These are phyloP conservation scores for Boletus vermiculosoides DNA, from an alignment of 768 basidiomycete genomes.

Conservation along the genomic window DNA sequence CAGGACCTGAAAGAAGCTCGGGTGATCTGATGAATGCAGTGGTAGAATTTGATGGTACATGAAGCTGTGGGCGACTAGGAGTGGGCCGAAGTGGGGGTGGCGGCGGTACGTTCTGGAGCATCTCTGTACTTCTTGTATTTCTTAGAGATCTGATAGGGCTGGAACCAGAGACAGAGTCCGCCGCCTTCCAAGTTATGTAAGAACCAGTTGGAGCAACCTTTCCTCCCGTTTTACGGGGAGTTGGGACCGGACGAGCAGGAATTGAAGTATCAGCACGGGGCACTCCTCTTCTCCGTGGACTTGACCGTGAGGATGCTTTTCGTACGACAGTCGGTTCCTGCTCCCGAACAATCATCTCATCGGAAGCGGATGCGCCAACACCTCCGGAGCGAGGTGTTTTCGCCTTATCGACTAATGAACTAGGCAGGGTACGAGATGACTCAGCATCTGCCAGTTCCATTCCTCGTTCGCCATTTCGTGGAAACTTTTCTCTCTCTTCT, in stretches of 20 bases:
- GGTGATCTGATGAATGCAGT: slow-evolving; percentile 13
- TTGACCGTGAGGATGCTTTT: slow-evolving; percentile 17
- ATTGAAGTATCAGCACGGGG: slow-evolving; percentile 23
- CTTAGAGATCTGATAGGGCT: slow-evolving; percentile 32
- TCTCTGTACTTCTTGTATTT: slow-evolving; percentile 31
- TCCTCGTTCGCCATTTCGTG: slow-evolving; percentile 26
- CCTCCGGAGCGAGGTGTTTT: slow-evolving; percentile 15
- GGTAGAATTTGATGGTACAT: slow-evolving; percentile 19
- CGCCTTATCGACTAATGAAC: slow-evolving; percentile 17
- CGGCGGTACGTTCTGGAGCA: slow-evolving; percentile 22
- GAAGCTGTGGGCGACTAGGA: slow-evolving; percentile 32
- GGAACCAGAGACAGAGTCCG: slow-evolving; percentile 33
- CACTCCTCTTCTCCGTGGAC: slow-evolving; percentile 20
- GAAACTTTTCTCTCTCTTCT: slow-evolving; percentile 24
- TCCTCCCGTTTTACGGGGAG: slow-evolving; percentile 21
- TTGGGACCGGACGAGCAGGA: slow-evolving; percentile 19
- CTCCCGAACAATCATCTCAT: slow-evolving; percentile 22
- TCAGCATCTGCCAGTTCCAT: slow-evolving; percentile 21
- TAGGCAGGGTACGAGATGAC: slow-evolving; percentile 15
- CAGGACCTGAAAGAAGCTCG: slow-evolving; percentile 18
- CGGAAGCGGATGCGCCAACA: slow-evolving; percentile 18
- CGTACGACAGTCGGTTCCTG: slow-evolving; percentile 14
- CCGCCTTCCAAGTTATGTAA: slow-evolving; percentile 29
- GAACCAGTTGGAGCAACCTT: slow-evolving; percentile 23
- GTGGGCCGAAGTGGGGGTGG: slow-evolving; percentile 26